Evolutionary conservation across 345 rosid genomes (phyloP).

Genomic region (Bruguiera gymnorhiza): DNA sequence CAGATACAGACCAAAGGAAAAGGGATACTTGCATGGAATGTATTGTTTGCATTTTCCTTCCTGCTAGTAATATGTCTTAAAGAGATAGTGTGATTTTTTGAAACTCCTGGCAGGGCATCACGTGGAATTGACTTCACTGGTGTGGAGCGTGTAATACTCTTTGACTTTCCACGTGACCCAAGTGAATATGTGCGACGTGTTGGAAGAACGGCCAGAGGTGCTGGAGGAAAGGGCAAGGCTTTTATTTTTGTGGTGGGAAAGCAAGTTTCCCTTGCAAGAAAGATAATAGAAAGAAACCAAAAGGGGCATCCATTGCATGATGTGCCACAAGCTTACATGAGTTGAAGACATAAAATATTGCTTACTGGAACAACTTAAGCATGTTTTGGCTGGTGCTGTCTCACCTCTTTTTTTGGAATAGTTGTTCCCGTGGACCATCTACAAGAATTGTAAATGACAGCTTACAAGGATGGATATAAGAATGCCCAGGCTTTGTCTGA

Average conservation of each 20-base stretch:
- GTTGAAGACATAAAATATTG: slow-evolving; percentile 20
- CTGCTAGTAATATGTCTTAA: neutral
- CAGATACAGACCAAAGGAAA: neutral
- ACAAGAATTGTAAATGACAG: neutral
- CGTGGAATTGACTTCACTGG: slow-evolving; percentile 81
- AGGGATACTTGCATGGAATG: no score
- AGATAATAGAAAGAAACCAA: slow-evolving; percentile 66
- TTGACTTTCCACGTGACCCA: slow-evolving; percentile 87
- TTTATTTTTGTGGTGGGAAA: slow-evolving; percentile 84
- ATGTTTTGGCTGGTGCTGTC: neutral
- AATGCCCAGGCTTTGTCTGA: neutral
- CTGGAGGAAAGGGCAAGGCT: slow-evolving; percentile 81
- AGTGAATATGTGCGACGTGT: slow-evolving; percentile 93
- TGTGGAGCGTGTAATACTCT: slow-evolving; percentile 81
- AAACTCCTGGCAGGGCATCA: slow-evolving; percentile 59
- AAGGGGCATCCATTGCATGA: slow-evolving; percentile 92
- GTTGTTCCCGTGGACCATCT: neutral
- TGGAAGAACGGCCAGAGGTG: slow-evolving; percentile 96
- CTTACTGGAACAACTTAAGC: neutral
- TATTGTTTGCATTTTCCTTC: neutral
- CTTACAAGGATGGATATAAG: neutral
- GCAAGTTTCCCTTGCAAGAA: slow-evolving; percentile 72
- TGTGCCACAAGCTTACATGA: slow-evolving; percentile 74
- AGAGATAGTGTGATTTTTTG: slow-evolving; percentile 4
- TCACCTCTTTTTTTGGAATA: neutral